phyloP scores from a whole-genome alignment of 441 rosid genomes.

The Brassica balearica region DNA sequence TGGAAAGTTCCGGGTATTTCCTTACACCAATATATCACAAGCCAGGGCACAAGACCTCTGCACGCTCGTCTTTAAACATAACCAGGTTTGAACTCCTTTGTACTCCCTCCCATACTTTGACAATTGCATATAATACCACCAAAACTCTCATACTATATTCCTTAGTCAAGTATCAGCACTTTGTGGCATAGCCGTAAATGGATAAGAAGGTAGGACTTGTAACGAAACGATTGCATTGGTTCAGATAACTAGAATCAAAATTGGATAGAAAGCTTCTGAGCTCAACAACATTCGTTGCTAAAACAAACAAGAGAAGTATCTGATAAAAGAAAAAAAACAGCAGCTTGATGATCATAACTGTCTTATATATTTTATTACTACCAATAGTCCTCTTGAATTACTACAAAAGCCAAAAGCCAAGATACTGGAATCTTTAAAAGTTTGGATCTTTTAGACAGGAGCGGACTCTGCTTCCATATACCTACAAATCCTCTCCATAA shows the following conservation, averaged over 20 bases:
- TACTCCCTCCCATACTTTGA: constrained; percentile 8
- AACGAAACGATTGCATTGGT: constrained; percentile 14
- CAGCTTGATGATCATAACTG: too few species aligned
- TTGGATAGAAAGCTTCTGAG: too few species aligned
- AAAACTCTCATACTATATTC: constrained; percentile 17
- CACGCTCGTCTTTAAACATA: constrained; percentile 59
- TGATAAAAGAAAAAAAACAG: too few species aligned
- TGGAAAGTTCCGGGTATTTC: constrained; percentile 72
- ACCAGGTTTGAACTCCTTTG: constrained; percentile 16
- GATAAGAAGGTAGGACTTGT: constrained; percentile 22
- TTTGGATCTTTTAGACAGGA: constrained; percentile 48
- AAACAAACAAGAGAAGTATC: too few species aligned
- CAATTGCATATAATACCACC: constrained; percentile 31
- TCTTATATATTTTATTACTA: too few species aligned
- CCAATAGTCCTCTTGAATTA: too few species aligned
- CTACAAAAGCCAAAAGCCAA: too few species aligned
- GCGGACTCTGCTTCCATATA: constrained; percentile 92
- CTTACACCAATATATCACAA: constrained; percentile 65
- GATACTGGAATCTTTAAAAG: too few species aligned
- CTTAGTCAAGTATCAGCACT: constrained; percentile 5
- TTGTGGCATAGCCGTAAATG: neutral
- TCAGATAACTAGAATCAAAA: too few species aligned
- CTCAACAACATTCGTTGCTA: too few species aligned
- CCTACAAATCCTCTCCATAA: constrained; percentile 96
- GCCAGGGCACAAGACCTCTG: constrained; percentile 76